Evolutionary conservation across 352 stramenopile species (phyloP), one percentile per base, ranked within the genome.

Genomic region (Pythium brachiatum): DNA sequence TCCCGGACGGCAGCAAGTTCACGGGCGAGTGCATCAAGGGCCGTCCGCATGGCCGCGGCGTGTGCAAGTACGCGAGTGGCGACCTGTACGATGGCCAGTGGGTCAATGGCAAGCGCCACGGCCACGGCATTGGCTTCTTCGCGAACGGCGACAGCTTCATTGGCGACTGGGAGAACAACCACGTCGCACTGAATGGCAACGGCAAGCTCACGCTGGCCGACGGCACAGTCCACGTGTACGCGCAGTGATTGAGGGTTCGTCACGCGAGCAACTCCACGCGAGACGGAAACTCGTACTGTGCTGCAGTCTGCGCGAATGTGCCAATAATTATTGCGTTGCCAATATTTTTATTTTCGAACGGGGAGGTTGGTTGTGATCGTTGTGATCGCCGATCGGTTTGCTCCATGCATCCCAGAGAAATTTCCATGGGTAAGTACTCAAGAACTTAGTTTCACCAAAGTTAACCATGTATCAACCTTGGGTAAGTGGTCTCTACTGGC

Each of bases 31-130:
- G 83, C 27, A 66, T 90, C 18, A 76, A 75, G 9, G 74, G 78
- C n/a, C 73, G 78, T 25, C 81, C 83, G 13, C 80, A 93, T 32
- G 81, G 86, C 9, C 80, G 68, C 18, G 86, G 86, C 3, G 74
- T 91, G 36, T 86, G 90, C 61, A 90, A 90, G 47, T 94, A 93
- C 44, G 81, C 84, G 39, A 89, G 89, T 38, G 86, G 88, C 3
- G 88, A 95, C 48, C 44, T 90, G 46, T 96, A 96, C 65, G 83
- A 89, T 26, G 88, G 88, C 1, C 74, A 86, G 54, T 96, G 88
- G 88, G 68, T 92, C 12, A 59, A 89, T 29, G 86, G 84, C 57
- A 90, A 92, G 59, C 81, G 85, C n/a, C 79, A 93, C 32, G 83
- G 83, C 7, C 48, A 72, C 26, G 83, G 83, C 47, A 83, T 81